Evolutionary conservation across 768 basidiomycete genomes (phyloP).

Genomic region (Saitozyma sp.): DNA sequence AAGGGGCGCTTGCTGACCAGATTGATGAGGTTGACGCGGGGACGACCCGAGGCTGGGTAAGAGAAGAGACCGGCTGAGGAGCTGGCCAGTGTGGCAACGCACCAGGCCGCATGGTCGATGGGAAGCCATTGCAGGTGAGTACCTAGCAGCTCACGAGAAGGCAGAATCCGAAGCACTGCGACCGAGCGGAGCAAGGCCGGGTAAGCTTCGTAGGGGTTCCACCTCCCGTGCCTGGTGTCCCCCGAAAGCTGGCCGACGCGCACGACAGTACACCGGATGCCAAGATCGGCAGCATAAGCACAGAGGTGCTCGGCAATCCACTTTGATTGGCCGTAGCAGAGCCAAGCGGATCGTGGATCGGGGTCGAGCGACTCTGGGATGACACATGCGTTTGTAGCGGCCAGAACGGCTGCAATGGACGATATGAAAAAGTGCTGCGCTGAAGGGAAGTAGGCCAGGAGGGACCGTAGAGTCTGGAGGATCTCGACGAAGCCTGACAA

Average conservation of each 20-base stretch:
- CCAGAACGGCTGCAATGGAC: not conserved
- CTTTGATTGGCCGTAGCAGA: not conserved
- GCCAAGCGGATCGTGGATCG: not conserved
- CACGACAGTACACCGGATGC: not conserved
- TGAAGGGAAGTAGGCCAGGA: not conserved
- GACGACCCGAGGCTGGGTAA: slow-evolving; percentile 43
- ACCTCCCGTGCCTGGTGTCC: not conserved
- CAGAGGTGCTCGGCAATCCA: not conserved
- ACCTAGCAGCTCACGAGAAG: not conserved
- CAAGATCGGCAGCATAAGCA: not conserved
- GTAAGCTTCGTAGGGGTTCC: not conserved
- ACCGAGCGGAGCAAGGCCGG: not conserved
- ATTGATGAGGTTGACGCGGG: too few species aligned
- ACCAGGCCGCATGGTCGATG: not conserved
- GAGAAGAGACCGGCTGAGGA: too few species aligned
- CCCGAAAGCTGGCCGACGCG: not conserved
- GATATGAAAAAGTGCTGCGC: not conserved
- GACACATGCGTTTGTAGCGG: not conserved
- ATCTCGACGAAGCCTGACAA: not conserved
- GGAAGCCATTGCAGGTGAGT: not conserved
- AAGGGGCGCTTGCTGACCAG: too few species aligned
- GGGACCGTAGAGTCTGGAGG: not conserved
- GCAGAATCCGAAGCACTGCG: not conserved
- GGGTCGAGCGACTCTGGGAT: not conserved
- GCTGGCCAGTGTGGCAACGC: too few species aligned